These are phyloP conservation scores for Tetrahymena elliotti DNA, from an alignment of 73 alveolate genomes.

Conservation along the genomic window DNA sequence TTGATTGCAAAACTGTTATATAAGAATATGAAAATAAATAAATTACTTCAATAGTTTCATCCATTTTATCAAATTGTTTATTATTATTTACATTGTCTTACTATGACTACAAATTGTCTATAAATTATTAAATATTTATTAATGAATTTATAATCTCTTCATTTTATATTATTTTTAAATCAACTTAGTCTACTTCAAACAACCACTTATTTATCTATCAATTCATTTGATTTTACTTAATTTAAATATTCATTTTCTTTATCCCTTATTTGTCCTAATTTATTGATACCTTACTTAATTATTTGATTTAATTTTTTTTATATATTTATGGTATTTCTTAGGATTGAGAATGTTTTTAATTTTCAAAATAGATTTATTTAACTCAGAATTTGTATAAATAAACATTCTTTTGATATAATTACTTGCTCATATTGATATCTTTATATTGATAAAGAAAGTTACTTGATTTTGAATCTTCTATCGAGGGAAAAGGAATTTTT, in stretches of 20 bases:
- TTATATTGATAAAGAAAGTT: too few species aligned
- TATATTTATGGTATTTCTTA: too few species aligned
- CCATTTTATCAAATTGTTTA: neutral
- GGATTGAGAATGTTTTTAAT: too few species aligned
- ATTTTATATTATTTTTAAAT: neutral
- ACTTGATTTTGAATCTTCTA: too few species aligned
- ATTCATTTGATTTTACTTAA: neutral
- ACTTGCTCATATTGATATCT: too few species aligned
- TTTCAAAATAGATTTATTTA: too few species aligned
- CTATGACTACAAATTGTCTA: neutral
- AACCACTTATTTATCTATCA: neutral
- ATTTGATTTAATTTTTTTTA: too few species aligned
- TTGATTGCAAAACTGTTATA: neutral
- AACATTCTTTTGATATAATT: too few species aligned
- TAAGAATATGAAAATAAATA: neutral
- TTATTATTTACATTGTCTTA: neutral
- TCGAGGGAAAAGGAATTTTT: too few species aligned
- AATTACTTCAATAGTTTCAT: neutral
- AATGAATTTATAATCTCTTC: neutral
- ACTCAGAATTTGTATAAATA: too few species aligned
- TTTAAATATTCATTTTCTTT: neutral
- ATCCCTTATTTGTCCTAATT: neutral
- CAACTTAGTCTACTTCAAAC: neutral
- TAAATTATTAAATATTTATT: neutral
- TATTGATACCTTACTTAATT: too few species aligned